These are phyloP conservation scores for Porcisia deanei DNA, from an alignment of 208 protist species.

Conservation along the genomic window DNA sequence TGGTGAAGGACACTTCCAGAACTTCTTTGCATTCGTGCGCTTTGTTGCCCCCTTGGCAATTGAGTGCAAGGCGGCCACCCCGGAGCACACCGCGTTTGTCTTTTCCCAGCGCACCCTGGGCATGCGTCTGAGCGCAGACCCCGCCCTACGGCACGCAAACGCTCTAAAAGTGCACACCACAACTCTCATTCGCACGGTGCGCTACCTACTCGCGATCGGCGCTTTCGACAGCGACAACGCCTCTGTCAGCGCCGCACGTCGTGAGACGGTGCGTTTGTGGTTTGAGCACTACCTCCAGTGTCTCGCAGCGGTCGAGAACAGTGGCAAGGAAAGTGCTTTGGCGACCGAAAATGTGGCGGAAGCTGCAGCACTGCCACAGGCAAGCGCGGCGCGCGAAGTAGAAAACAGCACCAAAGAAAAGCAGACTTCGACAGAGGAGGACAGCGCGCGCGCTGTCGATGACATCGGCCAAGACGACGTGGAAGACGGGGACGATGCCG, in stretches of 20 bases:
- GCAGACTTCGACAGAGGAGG: not conserved
- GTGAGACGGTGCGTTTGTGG: constrained; percentile 15
- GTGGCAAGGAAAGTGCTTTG: not conserved
- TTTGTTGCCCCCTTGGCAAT: constrained; percentile 39
- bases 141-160: not conserved
- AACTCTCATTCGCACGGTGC: constrained; percentile 15
- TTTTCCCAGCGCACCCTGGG: constrained; percentile 42
- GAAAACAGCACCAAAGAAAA: not conserved
- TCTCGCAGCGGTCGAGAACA: not conserved
- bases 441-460: not conserved
- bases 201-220: constrained; percentile 16
- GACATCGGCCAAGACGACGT: not conserved
- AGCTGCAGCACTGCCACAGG: not conserved
- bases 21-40: constrained; percentile 40
- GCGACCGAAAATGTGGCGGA: not conserved
- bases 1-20: not conserved
- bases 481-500: constrained; percentile 3
- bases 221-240: constrained; percentile 1
- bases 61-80: constrained; percentile 20
- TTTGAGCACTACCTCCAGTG: constrained; percentile 24
- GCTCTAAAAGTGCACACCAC: constrained; percentile 15
- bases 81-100: constrained; percentile 34
- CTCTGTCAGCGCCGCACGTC: constrained; percentile 1
- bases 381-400: not conserved
- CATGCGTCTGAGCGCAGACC: not conserved